Percentiles rank a stretch among this genome's conserved stretches.
These are phyloP conservation scores for Ogataea naganishii DNA, from an alignment of 805 yeast species.

Conservation along the genomic window DNA sequence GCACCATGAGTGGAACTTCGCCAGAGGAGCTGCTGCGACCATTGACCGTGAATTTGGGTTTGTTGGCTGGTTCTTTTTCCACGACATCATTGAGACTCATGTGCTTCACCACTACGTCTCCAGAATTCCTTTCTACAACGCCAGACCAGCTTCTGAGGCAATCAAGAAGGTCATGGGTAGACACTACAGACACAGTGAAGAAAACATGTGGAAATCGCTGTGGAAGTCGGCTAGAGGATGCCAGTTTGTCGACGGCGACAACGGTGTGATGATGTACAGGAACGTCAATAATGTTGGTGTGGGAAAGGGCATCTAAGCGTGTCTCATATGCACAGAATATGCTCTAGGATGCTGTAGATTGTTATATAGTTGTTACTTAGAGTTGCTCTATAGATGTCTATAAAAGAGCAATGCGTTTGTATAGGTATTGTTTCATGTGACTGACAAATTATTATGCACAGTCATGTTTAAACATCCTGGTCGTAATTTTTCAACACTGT, in stretches of 20 bases:
- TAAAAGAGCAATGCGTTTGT: too few species aligned
- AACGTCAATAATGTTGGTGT: conserved; percentile 58
- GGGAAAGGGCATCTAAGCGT: too few species aligned
- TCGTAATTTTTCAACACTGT: too few species aligned
- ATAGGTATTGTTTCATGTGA: too few species aligned
- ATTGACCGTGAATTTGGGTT: conserved; percentile 80
- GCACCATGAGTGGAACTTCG: conserved; percentile 70
- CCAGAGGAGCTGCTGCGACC: conserved; percentile 87
- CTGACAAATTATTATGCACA: too few species aligned
- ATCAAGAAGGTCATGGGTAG: conserved; percentile 80
- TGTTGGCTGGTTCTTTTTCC: conserved; percentile 71
- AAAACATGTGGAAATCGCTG: conserved; percentile 64
- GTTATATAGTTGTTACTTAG: too few species aligned
- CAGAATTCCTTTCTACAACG: conserved; percentile 82
- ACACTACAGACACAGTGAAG: conserved; percentile 58
- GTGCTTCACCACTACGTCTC: conserved; percentile 80
- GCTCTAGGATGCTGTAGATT: too few species aligned
- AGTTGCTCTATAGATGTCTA: too few species aligned
- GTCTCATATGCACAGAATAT: too few species aligned
- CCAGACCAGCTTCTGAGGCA: conserved; percentile 70
- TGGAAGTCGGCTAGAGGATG: conserved; percentile 60
- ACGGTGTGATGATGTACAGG: conserved; percentile 68
- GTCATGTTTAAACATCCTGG: too few species aligned
- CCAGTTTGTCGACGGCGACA: conserved; percentile 67
- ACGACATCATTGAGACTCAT: conserved; percentile 86